phyloP scores from a whole-genome alignment of 352 stramenopile genomes.

The Blastocystis sp. region DNA sequence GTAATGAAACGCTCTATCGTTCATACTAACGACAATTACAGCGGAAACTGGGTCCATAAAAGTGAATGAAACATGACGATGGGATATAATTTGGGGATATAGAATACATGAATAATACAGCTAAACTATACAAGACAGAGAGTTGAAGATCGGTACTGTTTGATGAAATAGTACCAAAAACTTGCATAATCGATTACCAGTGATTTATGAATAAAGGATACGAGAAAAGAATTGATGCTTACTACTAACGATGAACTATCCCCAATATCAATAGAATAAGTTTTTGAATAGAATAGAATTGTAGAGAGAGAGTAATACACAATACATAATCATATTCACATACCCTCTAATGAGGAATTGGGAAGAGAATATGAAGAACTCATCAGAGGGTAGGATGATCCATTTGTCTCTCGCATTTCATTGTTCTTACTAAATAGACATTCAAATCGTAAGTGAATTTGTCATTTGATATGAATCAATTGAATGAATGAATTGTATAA shows the following conservation, averaged over 20 bases:
- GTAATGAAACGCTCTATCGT: background rate
- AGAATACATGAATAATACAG: background rate
- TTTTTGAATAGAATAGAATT: background rate
- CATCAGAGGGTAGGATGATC: conserved; percentile 39
- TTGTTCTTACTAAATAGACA: background rate
- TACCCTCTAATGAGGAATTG: background rate
- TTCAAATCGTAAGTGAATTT: conserved; percentile 27
- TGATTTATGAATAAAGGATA: background rate
- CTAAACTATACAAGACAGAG: too few species aligned
- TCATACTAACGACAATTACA: conserved; percentile 5
- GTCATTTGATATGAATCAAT: conserved; percentile 11
- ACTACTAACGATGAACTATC: background rate
- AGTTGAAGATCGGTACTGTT: background rate
- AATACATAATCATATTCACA: background rate
- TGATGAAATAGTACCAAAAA: background rate
- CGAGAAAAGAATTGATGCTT: background rate
- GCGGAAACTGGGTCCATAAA: conserved; percentile 18
- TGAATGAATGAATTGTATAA: background rate
- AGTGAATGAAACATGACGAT: background rate
- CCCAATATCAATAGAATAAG: background rate
- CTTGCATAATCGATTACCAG: background rate
- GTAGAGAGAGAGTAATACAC: background rate
- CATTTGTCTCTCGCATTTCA: conserved; percentile 56
- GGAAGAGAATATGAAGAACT: background rate
- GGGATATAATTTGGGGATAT: background rate